phyloP scores from a whole-genome alignment of 2,329 filamentous ascomycete genomes.

The Fusarium pininemorale region DNA sequence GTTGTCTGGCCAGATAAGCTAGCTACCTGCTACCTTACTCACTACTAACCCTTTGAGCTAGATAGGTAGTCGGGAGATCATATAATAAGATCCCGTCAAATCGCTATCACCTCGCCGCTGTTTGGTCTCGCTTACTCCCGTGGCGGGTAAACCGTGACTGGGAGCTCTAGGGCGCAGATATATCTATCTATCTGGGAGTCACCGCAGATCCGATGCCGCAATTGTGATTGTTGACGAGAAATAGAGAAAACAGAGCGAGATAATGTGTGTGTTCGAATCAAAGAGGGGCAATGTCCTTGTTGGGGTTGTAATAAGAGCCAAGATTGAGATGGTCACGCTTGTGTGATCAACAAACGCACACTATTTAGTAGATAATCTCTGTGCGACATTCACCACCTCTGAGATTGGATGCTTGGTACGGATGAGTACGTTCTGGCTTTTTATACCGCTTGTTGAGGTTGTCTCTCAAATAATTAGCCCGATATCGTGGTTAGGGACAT shows the following conservation, averaged over 20 bases:
- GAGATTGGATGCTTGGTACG: neutral
- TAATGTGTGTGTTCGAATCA: neutral
- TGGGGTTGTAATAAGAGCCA: slow-evolving; percentile 11
- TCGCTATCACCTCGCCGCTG: neutral
- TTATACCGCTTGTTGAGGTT: slow-evolving; percentile 5
- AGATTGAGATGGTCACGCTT: neutral
- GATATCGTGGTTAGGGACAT: slow-evolving; percentile 14
- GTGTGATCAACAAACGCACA: neutral
- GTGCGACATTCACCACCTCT: neutral
- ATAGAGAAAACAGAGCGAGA: neutral
- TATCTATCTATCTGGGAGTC: neutral
- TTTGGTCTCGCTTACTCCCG: slow-evolving; percentile 15
- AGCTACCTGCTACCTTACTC: neutral
- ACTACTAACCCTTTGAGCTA: neutral
- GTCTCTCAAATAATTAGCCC: neutral
- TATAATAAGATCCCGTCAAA: slow-evolving; percentile 3
- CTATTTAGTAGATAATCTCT: neutral
- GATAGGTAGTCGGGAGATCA: neutral
- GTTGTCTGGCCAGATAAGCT: slow-evolving; percentile 8
- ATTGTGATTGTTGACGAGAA: neutral
- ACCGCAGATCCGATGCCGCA: slow-evolving; percentile 16
- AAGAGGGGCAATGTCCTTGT: slow-evolving; percentile 14
- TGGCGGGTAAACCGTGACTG: neutral
- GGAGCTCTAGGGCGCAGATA: neutral
- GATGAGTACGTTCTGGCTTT: neutral